phyloP scores from a whole-genome alignment of 2,329 filamentous ascomycete genomes.

The Exophiala sp. region DNA sequence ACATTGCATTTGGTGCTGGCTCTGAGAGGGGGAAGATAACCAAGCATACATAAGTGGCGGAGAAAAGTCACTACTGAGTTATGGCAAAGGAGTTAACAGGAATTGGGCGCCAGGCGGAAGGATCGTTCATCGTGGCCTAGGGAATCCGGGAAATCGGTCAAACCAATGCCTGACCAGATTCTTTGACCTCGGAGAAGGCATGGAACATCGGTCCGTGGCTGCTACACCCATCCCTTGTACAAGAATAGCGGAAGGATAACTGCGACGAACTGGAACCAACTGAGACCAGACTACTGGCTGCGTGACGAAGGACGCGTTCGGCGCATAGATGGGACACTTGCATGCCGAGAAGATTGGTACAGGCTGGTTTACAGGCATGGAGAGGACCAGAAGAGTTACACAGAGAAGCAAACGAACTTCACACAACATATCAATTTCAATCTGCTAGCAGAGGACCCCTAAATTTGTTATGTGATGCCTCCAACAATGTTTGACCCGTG shows the following conservation, averaged over 20 bases:
- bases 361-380: background rate
- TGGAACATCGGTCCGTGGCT: background rate
- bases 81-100: too few species aligned
- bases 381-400: background rate
- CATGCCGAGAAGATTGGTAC: background rate
- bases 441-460: background rate
- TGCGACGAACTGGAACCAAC: background rate
- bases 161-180: background rate
- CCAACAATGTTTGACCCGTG: background rate
- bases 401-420: background rate
- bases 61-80: too few species aligned
- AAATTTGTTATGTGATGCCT: background rate
- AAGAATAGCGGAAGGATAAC: background rate
- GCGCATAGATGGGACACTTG: background rate
- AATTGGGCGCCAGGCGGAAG: background rate
- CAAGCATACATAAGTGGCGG: too few species aligned
- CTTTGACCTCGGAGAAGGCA: background rate
- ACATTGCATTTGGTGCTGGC: slow-evolving; percentile 94
- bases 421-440: background rate
- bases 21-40: slow-evolving; percentile 64
- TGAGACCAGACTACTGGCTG: background rate
- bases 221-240: background rate
- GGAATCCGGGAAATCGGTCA: background rate
- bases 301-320: background rate
- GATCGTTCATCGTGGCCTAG: background rate